Conservation (phyloP, 495 filamentous ascomycete genomes). For the Geopyxis carbonaria region DNA sequence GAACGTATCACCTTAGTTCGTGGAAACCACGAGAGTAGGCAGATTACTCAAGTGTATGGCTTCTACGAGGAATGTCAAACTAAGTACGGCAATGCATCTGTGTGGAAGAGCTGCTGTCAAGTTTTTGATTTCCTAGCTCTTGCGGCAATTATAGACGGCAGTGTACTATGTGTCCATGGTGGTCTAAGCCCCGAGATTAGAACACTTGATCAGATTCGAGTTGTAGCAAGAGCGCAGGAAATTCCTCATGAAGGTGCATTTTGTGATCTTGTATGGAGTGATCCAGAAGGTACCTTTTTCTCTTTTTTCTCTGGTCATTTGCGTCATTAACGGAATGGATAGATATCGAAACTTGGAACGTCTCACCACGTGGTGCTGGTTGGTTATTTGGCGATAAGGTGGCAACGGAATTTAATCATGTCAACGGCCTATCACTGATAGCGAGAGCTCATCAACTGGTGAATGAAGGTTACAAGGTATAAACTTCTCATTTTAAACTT, state of each 20-base stretch:
- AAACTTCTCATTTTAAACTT: slow-evolving; percentile 1
- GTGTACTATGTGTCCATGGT: slow-evolving; percentile 91
- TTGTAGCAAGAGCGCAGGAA: slow-evolving; percentile 90
- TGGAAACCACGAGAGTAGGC: slow-evolving; percentile 92
- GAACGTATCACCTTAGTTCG: slow-evolving; percentile 89
- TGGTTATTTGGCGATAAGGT: slow-evolving; percentile 98
- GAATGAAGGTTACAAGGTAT: slow-evolving; percentile 91
- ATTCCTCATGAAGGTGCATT: slow-evolving; percentile 97
- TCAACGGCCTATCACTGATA: slow-evolving; percentile 87
- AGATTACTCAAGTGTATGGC: slow-evolving; percentile 96
- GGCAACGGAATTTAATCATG: slow-evolving; percentile 96
- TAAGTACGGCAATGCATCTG: slow-evolving; percentile 94
- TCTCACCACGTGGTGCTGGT: slow-evolving; percentile 83
- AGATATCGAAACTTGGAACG: slow-evolving; percentile 95
- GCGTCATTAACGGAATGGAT: neutral
- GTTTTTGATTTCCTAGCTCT: slow-evolving; percentile 96
- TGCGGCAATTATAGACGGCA: slow-evolving; percentile 90
- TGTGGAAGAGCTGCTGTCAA: slow-evolving; percentile 98
- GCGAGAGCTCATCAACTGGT: slow-evolving; percentile 92
- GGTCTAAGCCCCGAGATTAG: slow-evolving; percentile 93
- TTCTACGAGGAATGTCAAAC: slow-evolving; percentile 98
- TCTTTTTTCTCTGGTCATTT: neutral
- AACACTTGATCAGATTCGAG: slow-evolving; percentile 90
- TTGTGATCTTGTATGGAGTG: slow-evolving; percentile 95
- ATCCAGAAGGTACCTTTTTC: slow-evolving; percentile 47